Percentiles rank a stretch among this genome's conserved stretches.
Evolutionary conservation across 768 basidiomycete species (phyloP).

Genomic region (Russula sp.): DNA sequence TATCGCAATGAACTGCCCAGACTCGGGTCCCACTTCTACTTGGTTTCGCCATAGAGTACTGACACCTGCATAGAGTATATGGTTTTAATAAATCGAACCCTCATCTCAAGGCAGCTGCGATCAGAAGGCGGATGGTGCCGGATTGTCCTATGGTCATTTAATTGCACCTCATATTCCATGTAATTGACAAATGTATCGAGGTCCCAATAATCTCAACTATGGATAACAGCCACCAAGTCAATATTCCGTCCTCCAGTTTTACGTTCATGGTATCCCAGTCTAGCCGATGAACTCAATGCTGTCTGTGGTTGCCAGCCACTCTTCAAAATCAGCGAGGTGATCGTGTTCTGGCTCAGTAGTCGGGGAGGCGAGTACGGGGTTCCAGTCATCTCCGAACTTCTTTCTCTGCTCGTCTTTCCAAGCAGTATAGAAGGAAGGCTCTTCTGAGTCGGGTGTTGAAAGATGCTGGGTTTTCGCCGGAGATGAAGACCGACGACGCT

Average conservation of each 20-base stretch:
- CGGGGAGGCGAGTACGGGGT: neutral
- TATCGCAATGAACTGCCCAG: neutral
- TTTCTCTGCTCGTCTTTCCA: constrained; percentile 12
- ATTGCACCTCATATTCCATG: neutral
- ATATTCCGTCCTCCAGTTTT: neutral
- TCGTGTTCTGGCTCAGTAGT: constrained; percentile 28
- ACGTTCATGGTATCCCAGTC: neutral
- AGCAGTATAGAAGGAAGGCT: constrained; percentile 12
- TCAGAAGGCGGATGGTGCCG: neutral
- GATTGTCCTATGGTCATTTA: neutral
- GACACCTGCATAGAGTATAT: neutral
- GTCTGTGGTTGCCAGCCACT: constrained; percentile 18
- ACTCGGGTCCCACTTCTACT: neutral
- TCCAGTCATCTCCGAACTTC: constrained; percentile 12
- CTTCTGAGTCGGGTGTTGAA: constrained; percentile 1
- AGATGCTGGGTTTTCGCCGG: neutral
- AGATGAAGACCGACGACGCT: neutral
- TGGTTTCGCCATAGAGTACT: neutral
- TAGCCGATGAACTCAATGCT: constrained; percentile 14
- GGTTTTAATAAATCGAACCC: neutral
- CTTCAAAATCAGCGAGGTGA: constrained; percentile 56
- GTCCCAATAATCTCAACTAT: neutral
- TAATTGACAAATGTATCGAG: neutral
- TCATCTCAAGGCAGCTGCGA: neutral
- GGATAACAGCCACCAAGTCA: neutral